Evolutionary conservation across 139 green algal genomes (phyloP), one percentile per base, ranked within the genome.

Genomic region (Chlamydomonas sp.): DNA sequence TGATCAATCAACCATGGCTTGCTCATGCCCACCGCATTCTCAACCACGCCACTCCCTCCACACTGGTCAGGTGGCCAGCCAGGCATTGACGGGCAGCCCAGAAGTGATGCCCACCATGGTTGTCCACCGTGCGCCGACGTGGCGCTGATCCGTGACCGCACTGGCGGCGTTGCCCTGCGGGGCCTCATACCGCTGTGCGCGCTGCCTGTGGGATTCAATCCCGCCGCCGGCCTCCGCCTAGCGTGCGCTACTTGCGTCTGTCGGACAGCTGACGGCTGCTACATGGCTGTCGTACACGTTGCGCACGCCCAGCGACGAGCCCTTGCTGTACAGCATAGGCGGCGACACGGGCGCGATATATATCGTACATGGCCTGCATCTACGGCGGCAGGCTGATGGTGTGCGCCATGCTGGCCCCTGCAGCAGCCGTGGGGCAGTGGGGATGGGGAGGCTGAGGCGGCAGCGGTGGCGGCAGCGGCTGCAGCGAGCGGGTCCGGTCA

Each of bases 81-180:
- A 85, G 69, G 17, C 60, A 17, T 72, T 89, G 59, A 79, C 79
- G 0, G 85, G 78, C 85, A 85, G 69, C 85, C 78, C 85, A 20
- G 78, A 86, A 77, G 68, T 69, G 12, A n/a, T 90, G 63, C 57
- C 79, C 17, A 64, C 7, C 71, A 79, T 90, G 63, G 57, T 82
- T 17, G 68, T 82, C 71, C 79, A 90, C 75, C 86, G 17, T 58
- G 20, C 17, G 64, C 83, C 58, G 72, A 81, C 72, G 67, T 79
- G 72, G 85, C 85, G 15, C 63, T 81, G 15, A n/a, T 89, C 0
- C 77, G 68, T 5, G 85, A 89, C 77, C 85, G 77, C 31, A 89
- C 85, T 12, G 89, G 89, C 60, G 71, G 68, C 15, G 77, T 92
- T 0, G 81, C 80, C 7, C n/a, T 92, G 16, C 90, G 89, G 89